Conservation (phyloP, 495 filamentous ascomycete genomes). For the Tuber borchii region DNA sequence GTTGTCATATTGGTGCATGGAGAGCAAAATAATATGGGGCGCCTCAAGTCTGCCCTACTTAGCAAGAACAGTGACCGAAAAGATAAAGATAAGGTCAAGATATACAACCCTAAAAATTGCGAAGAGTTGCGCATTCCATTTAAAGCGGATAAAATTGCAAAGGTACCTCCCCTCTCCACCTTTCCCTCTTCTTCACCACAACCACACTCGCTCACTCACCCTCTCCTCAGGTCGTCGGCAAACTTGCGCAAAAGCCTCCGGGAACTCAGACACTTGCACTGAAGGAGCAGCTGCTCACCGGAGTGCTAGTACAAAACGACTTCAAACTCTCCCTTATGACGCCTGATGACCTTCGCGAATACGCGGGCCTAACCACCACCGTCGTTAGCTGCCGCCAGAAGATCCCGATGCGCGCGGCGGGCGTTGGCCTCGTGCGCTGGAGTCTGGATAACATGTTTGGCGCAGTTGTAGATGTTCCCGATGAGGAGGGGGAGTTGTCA, state of each 20-base stretch:
- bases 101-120: slow-evolving; percentile 87
- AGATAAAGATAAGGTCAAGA: slow-evolving; percentile 72
- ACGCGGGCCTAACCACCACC: slow-evolving; percentile 88
- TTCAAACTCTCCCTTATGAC: slow-evolving; percentile 96
- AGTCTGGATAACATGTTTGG: slow-evolving; percentile 91
- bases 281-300: slow-evolving; percentile 59
- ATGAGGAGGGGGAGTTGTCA: slow-evolving; percentile 45
- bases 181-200: neutral
- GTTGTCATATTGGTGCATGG: slow-evolving; percentile 98
- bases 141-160: slow-evolving; percentile 88
- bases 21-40: slow-evolving; percentile 96
- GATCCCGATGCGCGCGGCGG: slow-evolving; percentile 75
- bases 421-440: slow-evolving; percentile 87
- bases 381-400: slow-evolving; percentile 86
- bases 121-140: slow-evolving; percentile 94
- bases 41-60: slow-evolving; percentile 87
- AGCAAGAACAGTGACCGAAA: slow-evolving; percentile 75
- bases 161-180: slow-evolving; percentile 42
- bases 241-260: slow-evolving; percentile 72
- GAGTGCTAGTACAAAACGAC: slow-evolving; percentile 91
- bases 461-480: slow-evolving; percentile 56
- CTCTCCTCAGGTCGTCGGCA: slow-evolving; percentile 64
- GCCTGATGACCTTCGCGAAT: slow-evolving; percentile 88
- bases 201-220: neutral
- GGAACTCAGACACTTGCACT: slow-evolving; percentile 43